Evolutionary conservation across 768 basidiomycete species (phyloP), one percentile per base, ranked within the genome.

Genomic region (Kwoniella bestiolae): DNA sequence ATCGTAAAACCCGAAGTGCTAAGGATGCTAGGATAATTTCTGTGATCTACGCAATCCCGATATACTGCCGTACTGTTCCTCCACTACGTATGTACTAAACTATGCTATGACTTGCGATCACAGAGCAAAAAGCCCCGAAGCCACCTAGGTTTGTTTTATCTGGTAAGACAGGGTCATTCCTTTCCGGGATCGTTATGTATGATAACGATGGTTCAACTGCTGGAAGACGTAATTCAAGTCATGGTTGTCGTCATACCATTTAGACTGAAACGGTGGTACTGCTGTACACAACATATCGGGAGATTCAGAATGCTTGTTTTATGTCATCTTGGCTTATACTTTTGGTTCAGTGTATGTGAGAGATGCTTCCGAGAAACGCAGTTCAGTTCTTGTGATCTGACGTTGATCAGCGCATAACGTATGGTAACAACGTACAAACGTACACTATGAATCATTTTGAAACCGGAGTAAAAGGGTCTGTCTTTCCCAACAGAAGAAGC

Each of bases 1-100:
- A n/a, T n/a, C n/a, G n/a, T n/a, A n/a, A 51, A 55, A 55, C 52
- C 52, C 52, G 52, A 55, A 55, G 32, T 55, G 34, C 52, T 55
- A 55, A 38, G 29, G 18, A 41, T 8, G 38, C 38, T 41, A 8
- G 18, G 8, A n/a, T 41, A 18, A 8, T 41, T 41, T 41, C 38
- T 41, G 21, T 18, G 21, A 47, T 21, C 46, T 25, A 47, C 25
- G 52, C n/a, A 55, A 12, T 34, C 29, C 32, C 26, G 50, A 51
- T 51, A 26, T 29, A n/a, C n/a, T n/a, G n/a, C n/a, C n/a, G n/a
- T n/a, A n/a, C n/a, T n/a, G n/a, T n/a, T n/a, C n/a, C n/a, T n/a
- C n/a, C n/a, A n/a, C n/a, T n/a, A n/a, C n/a, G n/a, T n/a, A n/a
- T n/a, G n/a, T n/a, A n/a, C n/a, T n/a, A n/a, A n/a, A n/a, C n/a